Conservation (phyloP, 257 asterid genomes). For the Verbascum thapsus region DNA sequence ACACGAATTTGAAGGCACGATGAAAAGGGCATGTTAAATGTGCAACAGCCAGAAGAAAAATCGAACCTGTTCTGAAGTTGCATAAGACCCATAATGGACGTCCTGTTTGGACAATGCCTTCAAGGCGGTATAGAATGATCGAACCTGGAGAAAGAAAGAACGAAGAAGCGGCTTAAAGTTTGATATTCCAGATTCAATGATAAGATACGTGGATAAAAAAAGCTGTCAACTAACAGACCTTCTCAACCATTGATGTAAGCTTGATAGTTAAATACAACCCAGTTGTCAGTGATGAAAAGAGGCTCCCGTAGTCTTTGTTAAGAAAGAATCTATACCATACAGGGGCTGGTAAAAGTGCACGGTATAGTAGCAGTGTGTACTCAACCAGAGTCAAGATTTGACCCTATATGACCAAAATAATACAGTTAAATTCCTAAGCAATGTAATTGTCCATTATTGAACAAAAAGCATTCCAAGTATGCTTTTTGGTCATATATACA, state of each 20-base stretch:
- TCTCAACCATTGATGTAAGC: slow-evolving; percentile 82
- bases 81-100: slow-evolving; percentile 72
- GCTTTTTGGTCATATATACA: neutral
- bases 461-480: slow-evolving; percentile 13
- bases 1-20: slow-evolving; percentile 3
- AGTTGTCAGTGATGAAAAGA: slow-evolving; percentile 80
- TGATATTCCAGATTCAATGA: slow-evolving; percentile 1
- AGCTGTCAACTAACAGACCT: slow-evolving; percentile 48
- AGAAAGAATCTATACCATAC: slow-evolving; percentile 94
- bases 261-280: slow-evolving; percentile 89
- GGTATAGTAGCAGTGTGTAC: slow-evolving; percentile 78
- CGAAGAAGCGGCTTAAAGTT: slow-evolving; percentile 14
- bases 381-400: slow-evolving; percentile 91
- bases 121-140: slow-evolving; percentile 62
- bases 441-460: slow-evolving; percentile 12
- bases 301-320: slow-evolving; percentile 89
- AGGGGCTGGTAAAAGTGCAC: slow-evolving; percentile 89
- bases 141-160: slow-evolving; percentile 51
- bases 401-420: slow-evolving; percentile 54
- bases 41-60: slow-evolving; percentile 8
- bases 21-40: too few species aligned
- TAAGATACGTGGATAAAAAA: slow-evolving; percentile 16
- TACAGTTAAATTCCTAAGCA: slow-evolving; percentile 26
- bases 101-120: slow-evolving; percentile 76
- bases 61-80: slow-evolving; percentile 81